phyloP scores from a whole-genome alignment of 208 protist species.

The Vickermania spadyakhi region DNA sequence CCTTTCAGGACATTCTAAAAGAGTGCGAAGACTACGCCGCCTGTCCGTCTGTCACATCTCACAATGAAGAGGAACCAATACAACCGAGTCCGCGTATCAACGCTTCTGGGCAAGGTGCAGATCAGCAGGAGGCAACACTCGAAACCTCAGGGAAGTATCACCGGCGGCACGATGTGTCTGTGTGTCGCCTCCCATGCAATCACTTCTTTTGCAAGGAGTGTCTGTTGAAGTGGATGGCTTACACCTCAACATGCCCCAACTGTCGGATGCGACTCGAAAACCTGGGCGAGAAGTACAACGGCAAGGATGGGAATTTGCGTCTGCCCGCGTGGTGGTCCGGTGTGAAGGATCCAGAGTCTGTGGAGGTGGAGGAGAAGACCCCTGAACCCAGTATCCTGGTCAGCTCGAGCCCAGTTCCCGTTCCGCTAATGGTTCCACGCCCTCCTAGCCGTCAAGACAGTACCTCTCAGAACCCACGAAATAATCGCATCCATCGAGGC shows the following conservation, averaged over 20 bases:
- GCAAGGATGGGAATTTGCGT: neutral
- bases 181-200: constrained; percentile 54
- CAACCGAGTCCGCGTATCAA: neutral
- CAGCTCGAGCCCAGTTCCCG: neutral
- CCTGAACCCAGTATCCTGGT: neutral
- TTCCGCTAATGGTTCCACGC: neutral
- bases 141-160: neutral
- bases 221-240: constrained; percentile 32
- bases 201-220: constrained; percentile 53
- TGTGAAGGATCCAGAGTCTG: neutral
- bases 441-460: too few relatives aligned
- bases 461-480: too few relatives aligned
- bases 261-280: constrained; percentile 30
- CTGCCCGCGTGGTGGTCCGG: neutral
- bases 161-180: constrained; percentile 10
- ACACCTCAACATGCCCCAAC: constrained; percentile 40
- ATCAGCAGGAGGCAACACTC: neutral
- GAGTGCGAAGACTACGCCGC: neutral
- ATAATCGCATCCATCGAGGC: too few relatives aligned
- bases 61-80: neutral
- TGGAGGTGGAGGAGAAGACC: neutral
- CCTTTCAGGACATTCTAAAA: neutral
- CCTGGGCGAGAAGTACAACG: constrained; percentile 5
- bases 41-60: neutral
- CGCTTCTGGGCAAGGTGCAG: neutral